Base-by-base conservation (phyloP, 352 stramenopile genomes). In the Phytophthora boehmeriae region DNA sequence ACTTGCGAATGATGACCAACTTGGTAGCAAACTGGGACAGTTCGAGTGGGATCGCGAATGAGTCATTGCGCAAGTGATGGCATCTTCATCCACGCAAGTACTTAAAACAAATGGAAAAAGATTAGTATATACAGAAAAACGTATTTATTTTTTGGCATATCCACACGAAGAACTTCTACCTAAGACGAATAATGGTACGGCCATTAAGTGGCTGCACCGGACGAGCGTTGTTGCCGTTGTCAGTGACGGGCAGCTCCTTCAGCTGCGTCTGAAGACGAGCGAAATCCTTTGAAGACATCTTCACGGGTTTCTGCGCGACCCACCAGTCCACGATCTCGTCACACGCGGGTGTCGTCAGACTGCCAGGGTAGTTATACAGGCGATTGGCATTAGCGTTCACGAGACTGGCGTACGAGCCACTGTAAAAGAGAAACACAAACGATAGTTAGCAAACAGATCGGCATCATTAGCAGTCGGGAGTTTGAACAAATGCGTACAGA, bases 311-410 rank as follows among this genome's bases (percentile, higher is more conserved):
- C 45, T 76, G 60, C 39, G 86, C 45, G 16, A 88, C 71, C 73
- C 73, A 86, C 76, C 76, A 86, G 53, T 82, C 66, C 22, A 86
- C 76, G 20, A 66, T 68, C 53, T 86, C 76, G 19, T 38, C 55
- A 49, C 78, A 88, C 20, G 59, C 55, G 2, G 78, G 76, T 8
- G 76, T 83, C 25, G 76, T 88, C 39, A 86, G 72, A n/a, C 78
- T 86, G 13, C 78, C 78, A 4, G 74, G 27, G 64, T 86, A 88
- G 69, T 88, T 88, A 52, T 67, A 74, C 25, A 73, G 34, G 16
- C 45, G 57, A 25, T 68, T 46, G 1, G 38, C 46, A n/a, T 52
- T 48, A 14, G 49, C 41, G 19, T 62, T 36, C 16, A 71, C 49
- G 27, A 76, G 44, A 9, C 54, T 23, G 47, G 48, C 19, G 44